Evolutionary conservation across 1,284 basidiomycete species (phyloP), one percentile per base, ranked within the genome.

Genomic region (Boletellus dicymbophilus): DNA sequence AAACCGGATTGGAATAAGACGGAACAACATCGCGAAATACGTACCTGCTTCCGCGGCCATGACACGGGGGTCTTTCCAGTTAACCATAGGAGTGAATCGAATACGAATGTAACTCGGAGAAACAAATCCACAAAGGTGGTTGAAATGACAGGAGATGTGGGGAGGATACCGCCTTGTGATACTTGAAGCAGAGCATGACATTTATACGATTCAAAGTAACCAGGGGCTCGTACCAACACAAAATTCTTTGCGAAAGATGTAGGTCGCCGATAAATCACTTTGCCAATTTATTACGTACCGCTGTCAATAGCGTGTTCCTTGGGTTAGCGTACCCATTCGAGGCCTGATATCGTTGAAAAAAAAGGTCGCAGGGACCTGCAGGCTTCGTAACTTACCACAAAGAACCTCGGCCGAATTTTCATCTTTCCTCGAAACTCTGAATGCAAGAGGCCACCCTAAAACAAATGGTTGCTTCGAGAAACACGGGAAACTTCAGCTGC

Each of bases 31-130:
- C 45, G 9, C 12, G 6, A 28, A 46, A 40, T 34, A 68, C 72
- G 34, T 45, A 81, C 84, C 67, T 37, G 69, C 70, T 57, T 84
- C 79, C 51, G 67, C 72, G 20, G 65, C 61, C 34, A 82, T 69
- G 63, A 80, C 77, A 21, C 62, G 54, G 28, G 77, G 70, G 56
- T 75, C 69, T 38, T 71, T 74, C 85, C 85, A 87, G 61, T 80
- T 61, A 42, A 80, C 76, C 84, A 85, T 85, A 34, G 43, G 37
- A 44, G 54, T 39, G 44, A 54, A 61, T 28, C 8, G 38, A 61
- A 54, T 44, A n/a, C n/a, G n/a, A n/a, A n/a, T n/a, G n/a, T n/a
- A n/a, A n/a, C n/a, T n/a, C 27, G 31, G n/a, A 31, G 48, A 56
- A 55, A 56, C 34, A 44, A 33, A 13, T 40, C 25, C 30, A 57